A percentile compares a stretch with the other conserved stretches of the same genome.
Evolutionary conservation across 331 rosid species (phyloP).

Genomic region (Acacia concinna): DNA sequence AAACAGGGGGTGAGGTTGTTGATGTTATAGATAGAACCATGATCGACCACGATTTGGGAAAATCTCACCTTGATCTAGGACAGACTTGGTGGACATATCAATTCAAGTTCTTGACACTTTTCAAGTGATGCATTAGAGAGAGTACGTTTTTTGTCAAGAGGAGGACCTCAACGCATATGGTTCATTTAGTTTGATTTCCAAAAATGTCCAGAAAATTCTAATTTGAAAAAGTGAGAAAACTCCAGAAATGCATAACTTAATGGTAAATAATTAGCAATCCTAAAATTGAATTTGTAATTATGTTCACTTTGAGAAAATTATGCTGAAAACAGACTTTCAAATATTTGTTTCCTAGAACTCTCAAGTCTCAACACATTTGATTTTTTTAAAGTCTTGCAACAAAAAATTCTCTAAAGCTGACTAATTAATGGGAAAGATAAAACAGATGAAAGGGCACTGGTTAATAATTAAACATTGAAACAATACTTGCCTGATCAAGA

Average conservation of each 20-base stretch:
- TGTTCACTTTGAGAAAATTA: conserved; percentile 7
- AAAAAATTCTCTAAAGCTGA: neutral
- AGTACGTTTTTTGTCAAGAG: conserved; percentile 9
- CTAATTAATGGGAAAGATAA: too few relatives aligned
- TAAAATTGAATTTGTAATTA: neutral
- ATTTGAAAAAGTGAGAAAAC: neutral
- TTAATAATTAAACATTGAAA: conserved; percentile 24
- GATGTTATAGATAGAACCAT: neutral
- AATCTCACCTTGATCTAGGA: neutral
- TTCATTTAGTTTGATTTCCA: conserved; percentile 13
- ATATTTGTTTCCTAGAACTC: neutral
- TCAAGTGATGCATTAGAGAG: neutral
- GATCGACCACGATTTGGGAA: neutral
- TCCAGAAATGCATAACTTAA: neutral
- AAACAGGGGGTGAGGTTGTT: neutral
- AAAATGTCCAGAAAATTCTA: neutral
- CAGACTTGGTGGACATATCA: neutral
- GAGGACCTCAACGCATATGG: neutral
- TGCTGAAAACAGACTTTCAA: conserved; percentile 22
- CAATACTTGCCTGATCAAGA: conserved; percentile 73
- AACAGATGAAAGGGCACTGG: conserved; percentile 4
- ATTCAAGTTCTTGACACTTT: neutral
- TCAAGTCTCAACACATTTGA: neutral
- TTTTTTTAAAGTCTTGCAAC: neutral
- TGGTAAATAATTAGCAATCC: neutral